phyloP scores from a whole-genome alignment of 345 rosid species.

The Lepidium sativum region DNA sequence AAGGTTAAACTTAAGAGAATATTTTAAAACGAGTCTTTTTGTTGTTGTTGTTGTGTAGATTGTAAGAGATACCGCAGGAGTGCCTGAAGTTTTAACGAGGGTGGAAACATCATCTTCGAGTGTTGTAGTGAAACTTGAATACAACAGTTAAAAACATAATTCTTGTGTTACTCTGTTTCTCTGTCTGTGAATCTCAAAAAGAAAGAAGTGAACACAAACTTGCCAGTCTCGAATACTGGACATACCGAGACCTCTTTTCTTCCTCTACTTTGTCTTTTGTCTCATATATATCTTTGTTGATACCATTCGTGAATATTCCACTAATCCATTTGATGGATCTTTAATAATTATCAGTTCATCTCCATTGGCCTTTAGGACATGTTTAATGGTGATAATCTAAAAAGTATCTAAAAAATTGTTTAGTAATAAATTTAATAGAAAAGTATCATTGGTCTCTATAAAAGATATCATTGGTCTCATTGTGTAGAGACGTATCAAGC shows the following conservation, averaged over 20 bases:
- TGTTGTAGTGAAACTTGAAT: slow-evolving; percentile 39
- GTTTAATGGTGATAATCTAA: too few species aligned
- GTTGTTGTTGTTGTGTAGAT: slow-evolving; percentile 46
- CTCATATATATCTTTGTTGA: not conserved
- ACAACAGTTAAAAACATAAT: slow-evolving; percentile 46
- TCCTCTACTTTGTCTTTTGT: not conserved
- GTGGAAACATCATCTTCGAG: slow-evolving; percentile 46
- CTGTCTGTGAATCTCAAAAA: not conserved
- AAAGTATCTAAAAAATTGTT: too few species aligned
- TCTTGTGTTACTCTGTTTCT: not conserved
- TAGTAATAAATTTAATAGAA: too few species aligned
- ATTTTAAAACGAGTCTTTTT: not conserved
- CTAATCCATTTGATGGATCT: not conserved
- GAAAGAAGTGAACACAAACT: not conserved
- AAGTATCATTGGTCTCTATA: too few species aligned
- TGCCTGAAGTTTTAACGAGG: slow-evolving; percentile 88
- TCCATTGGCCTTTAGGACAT: too few species aligned
- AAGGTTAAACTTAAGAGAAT: not conserved
- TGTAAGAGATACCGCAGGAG: slow-evolving; percentile 58
- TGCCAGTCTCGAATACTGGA: not conserved
- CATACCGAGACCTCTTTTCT: not conserved
- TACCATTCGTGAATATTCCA: not conserved
- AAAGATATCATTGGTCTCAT: too few species aligned
- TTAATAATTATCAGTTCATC: not conserved
- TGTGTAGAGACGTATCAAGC: too few species aligned